These are phyloP conservation scores for Cetradonia linearis DNA, from an alignment of 495 filamentous ascomycete genomes.

Conservation along the genomic window DNA sequence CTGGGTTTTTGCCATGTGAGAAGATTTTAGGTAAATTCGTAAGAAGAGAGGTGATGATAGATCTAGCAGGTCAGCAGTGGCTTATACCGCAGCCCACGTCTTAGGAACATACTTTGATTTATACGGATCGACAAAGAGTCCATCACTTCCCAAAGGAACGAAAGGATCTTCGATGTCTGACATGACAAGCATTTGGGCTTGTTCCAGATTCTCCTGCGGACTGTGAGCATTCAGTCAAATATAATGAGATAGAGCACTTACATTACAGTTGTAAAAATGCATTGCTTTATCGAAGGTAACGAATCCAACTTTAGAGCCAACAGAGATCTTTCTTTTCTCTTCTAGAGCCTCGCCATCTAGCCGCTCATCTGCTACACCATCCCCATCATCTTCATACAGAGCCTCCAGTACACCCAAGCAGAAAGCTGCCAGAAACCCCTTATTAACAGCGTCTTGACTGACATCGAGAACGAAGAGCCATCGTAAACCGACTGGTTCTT, in stretches of 20 bases:
- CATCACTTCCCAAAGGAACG: constrained; percentile 72
- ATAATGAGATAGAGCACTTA: constrained; percentile 33
- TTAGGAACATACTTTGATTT: constrained; percentile 58
- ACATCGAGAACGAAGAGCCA: constrained; percentile 92
- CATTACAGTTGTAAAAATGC: constrained; percentile 92
- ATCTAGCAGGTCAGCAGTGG: constrained; percentile 31
- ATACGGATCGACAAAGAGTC: constrained; percentile 90
- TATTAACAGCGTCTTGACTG: constrained; percentile 76
- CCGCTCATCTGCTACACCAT: constrained; percentile 42
- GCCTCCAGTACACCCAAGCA: constrained; percentile 80
- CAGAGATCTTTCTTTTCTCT: constrained; percentile 50
- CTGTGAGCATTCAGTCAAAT: not conserved
- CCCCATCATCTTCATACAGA: constrained; percentile 59
- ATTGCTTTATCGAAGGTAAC: constrained; percentile 92
- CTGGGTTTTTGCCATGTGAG: constrained; percentile 73
- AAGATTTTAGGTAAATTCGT: constrained; percentile 74
- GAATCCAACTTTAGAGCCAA: constrained; percentile 82
- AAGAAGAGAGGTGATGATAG: constrained; percentile 77
- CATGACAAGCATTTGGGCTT: constrained; percentile 98
- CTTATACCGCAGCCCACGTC: not conserved
- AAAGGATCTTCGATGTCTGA: constrained; percentile 96
- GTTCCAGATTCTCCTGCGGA: constrained; percentile 57
- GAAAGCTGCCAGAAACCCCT: constrained; percentile 81
- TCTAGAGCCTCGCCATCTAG: constrained; percentile 43
- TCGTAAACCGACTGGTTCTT: constrained; percentile 77